Evolutionary conservation across 2,329 filamentous ascomycete species (phyloP).

Genomic region (Coniosporium tulheliwenetii): DNA sequence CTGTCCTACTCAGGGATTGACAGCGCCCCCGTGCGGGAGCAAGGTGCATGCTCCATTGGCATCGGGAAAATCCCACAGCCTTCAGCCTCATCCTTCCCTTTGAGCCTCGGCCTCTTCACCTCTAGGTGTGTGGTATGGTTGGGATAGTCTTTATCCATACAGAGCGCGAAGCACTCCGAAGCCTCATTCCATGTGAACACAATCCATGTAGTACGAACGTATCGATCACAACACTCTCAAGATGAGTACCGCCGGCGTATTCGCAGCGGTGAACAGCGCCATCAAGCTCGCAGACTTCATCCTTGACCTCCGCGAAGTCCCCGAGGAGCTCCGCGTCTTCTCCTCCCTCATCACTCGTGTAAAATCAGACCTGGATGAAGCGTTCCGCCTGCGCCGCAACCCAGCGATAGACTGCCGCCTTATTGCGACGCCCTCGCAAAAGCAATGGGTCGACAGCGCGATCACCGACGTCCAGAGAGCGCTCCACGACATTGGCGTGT

Average conservation of each 20-base stretch:
- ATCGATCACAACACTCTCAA: slow-evolving; percentile 6
- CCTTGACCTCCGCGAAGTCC: not conserved
- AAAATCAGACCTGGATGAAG: not conserved
- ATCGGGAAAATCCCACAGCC: too few relatives aligned
- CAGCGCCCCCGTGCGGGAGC: too few relatives aligned
- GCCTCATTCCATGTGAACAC: too few relatives aligned
- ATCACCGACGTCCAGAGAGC: not conserved
- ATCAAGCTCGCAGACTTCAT: slow-evolving; percentile 1
- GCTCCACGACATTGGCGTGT: not conserved
- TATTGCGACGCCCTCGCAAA: not conserved
- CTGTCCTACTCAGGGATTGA: too few relatives aligned
- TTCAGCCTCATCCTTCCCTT: too few relatives aligned
- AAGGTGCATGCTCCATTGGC: too few relatives aligned
- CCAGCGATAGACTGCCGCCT: not conserved
- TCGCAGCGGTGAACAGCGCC: slow-evolving; percentile 1
- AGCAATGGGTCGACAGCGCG: not conserved
- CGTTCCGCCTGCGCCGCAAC: not conserved
- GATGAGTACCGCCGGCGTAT: not conserved
- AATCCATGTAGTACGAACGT: too few relatives aligned
- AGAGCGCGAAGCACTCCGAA: too few relatives aligned
- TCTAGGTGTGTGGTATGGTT: too few relatives aligned
- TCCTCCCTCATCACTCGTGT: not conserved
- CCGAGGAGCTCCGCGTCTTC: not conserved
- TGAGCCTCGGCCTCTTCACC: too few relatives aligned
- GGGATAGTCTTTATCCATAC: too few relatives aligned